phyloP scores from a whole-genome alignment of 2,329 filamentous ascomycete genomes.

The Cordyceps pruinosa region DNA sequence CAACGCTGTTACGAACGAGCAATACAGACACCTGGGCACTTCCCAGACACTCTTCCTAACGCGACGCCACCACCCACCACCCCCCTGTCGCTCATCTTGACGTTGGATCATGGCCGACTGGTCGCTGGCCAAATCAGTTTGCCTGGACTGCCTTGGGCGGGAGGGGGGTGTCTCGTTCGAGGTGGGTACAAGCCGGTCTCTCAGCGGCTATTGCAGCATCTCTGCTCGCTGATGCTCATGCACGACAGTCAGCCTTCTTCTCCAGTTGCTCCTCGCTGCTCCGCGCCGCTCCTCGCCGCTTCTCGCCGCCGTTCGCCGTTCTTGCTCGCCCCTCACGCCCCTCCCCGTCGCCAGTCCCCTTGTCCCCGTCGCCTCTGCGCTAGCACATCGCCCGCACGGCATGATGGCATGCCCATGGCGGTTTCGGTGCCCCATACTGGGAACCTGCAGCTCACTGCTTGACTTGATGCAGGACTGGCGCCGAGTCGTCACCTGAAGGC shows the following conservation, averaged over 20 bases:
- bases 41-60: not conserved
- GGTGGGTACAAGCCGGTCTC: not conserved
- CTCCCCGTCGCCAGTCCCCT: not conserved
- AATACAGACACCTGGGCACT: not conserved
- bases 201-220: constrained; percentile 9
- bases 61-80: not conserved
- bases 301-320: not conserved
- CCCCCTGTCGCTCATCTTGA: constrained; percentile 1
- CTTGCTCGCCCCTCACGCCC: not conserved
- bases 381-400: constrained; percentile 7
- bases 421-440: not conserved
- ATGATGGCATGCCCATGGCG: not conserved
- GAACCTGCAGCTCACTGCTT: not conserved
- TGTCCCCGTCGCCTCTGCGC: not conserved
- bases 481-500: not conserved
- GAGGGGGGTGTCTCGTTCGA: not conserved
- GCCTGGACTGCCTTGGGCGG: not conserved
- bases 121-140: not conserved
- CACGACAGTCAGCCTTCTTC: constrained; percentile 5
- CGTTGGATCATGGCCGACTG: not conserved
- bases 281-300: not conserved
- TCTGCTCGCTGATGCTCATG: constrained; percentile 10
- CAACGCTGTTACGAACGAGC: not conserved
- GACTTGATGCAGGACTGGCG: not conserved
- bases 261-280: not conserved